phyloP scores from a whole-genome alignment of 306 rosid genomes.

The Trifolium subterraneum region DNA sequence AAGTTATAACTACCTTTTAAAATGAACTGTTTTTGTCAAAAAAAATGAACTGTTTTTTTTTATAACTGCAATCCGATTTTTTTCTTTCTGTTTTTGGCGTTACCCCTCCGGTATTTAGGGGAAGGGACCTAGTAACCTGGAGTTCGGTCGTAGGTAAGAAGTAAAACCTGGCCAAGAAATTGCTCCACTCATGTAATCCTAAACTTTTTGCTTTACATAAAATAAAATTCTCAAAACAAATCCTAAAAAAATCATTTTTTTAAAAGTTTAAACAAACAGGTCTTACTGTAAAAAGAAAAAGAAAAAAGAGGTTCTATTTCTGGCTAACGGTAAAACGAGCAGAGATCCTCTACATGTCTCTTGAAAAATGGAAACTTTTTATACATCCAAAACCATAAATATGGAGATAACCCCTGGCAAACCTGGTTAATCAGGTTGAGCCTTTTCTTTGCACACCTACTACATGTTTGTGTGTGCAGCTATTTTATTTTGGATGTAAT shows the following conservation, averaged over 20 bases:
- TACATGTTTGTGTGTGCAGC: background rate
- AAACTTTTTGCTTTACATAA: background rate
- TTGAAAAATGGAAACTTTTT: background rate
- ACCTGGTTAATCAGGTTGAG: conserved; percentile 5
- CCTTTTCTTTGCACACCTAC: conserved; percentile 22
- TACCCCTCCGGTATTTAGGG: too few species aligned
- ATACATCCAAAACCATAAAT: background rate
- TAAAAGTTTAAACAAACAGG: background rate
- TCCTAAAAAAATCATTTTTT: background rate
- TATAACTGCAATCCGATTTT: background rate
- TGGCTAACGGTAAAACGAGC: background rate
- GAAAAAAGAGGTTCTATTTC: background rate
- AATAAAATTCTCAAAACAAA: background rate
- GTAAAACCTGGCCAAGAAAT: too few species aligned
- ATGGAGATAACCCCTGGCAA: background rate
- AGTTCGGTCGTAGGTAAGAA: too few species aligned
- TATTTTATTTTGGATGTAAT: conserved; percentile 6
- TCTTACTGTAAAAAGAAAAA: background rate
- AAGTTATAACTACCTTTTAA: conserved; percentile 1
- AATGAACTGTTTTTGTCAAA: too few species aligned
- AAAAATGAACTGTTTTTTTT: too few species aligned
- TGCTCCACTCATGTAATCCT: too few species aligned
- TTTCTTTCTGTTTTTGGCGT: too few species aligned
- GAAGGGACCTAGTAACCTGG: too few species aligned
- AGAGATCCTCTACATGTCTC: background rate